Evolutionary conservation across 495 filamentous ascomycete genomes (phyloP), one percentile per base, ranked within the genome.

Genomic region (Pseudoneurospora amorphoporcata): DNA sequence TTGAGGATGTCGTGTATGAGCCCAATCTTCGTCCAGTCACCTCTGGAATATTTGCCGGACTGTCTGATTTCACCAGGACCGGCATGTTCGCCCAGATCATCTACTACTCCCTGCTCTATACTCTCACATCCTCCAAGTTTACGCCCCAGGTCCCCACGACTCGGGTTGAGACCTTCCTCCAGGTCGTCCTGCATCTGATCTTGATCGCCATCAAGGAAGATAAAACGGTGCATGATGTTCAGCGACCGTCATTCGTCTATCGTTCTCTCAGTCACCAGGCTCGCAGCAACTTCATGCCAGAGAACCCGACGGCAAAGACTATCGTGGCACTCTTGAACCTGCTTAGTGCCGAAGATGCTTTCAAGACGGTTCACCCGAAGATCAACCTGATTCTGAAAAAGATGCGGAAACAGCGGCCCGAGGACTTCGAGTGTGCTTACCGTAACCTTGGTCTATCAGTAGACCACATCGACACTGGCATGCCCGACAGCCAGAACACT

Each of bases 1-100:
- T 87, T 8, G 87, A 90, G 16, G 95, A 99, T 53, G 90, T 98
- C 74, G 94, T 98, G n/a, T 97, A 91, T 78, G 95, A 98, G 80
- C 94, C 95, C 3, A 94, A 89, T 73, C 84, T 97, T 35, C 89
- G 89, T n/a, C 87, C 88, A 53, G 94, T 98, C 69, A 81, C 86
- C 8, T 88, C 88, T 0, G 94, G 94, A 12, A 85, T 90, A 1
- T 99, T 97, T 78, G 83, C 87, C 7, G 84, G 90, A 69, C 87
- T 98, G 32, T 82, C 91, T 8, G 82, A 84, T 12, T 97, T 98
- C 74, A 97, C 94, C 3, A 84, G 85, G 73, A 94, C 91, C 7
- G 87, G 90, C 68, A 84, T 98, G 71, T 99, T 99, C 77, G 90
- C 91, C 4, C 95, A 98, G 79, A 88, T 98, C 69, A 89, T 97